Conservation (phyloP, 2,329 filamentous ascomycete genomes). For the Colletotrichum theobromicola region DNA sequence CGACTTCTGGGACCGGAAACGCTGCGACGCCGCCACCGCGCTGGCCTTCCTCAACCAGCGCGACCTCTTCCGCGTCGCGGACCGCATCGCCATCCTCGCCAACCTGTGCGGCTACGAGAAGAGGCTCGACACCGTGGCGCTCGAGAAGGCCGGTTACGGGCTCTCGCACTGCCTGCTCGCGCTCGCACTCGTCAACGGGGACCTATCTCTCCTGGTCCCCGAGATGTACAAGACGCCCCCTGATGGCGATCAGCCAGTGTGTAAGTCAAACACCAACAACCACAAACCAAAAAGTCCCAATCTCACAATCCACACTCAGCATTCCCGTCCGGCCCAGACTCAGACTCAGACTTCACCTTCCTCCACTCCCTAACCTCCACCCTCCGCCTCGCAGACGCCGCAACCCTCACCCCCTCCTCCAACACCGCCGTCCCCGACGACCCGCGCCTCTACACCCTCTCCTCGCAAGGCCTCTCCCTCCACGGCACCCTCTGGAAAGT, state of each 20-base stretch:
- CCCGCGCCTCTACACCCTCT: background rate
- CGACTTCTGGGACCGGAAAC: background rate
- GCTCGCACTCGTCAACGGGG: background rate
- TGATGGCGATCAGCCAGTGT: accelerated
- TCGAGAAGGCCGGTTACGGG: background rate
- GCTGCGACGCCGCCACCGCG: background rate
- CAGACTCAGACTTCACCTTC: background rate
- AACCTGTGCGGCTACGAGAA: background rate
- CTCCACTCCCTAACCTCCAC: background rate
- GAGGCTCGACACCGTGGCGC: background rate
- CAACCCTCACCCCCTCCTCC: background rate
- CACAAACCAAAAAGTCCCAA: background rate
- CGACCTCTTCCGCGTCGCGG: background rate
- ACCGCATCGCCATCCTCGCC: background rate
- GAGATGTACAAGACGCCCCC: background rate
- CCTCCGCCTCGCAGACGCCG: background rate
- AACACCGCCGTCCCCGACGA: background rate
- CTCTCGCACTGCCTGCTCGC: background rate
- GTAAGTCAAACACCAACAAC: background rate
- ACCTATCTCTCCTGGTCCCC: background rate
- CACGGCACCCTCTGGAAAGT: background rate
- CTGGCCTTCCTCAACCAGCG: background rate
- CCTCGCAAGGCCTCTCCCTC: background rate
- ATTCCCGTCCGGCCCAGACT: background rate
- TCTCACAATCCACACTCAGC: background rate